phyloP scores from a whole-genome alignment of 306 rosid species.

The Malus sieversii region DNA sequence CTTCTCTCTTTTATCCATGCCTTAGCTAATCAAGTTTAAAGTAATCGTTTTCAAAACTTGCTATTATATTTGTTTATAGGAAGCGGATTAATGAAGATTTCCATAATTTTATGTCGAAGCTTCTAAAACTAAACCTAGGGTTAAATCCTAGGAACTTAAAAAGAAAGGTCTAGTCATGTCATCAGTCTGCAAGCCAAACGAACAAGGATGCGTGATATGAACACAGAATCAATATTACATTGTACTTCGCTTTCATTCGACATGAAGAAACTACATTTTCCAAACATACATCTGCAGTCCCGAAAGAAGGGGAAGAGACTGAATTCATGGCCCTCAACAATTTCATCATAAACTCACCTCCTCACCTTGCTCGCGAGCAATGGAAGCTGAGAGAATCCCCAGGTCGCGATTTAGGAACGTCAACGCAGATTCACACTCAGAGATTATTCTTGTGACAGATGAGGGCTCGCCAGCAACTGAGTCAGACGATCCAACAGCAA shows the following conservation, averaged over 20 bases:
- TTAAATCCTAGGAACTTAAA: too few relatives aligned
- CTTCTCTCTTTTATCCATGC: too few relatives aligned
- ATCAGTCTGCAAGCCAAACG: too few relatives aligned
- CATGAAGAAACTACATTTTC: background rate
- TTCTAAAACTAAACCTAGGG: too few relatives aligned
- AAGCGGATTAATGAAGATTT: too few relatives aligned
- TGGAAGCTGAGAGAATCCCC: conserved; percentile 91
- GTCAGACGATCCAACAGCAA: conserved; percentile 82
- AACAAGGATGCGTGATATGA: background rate
- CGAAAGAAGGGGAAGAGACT: background rate
- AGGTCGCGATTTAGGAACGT: conserved; percentile 84
- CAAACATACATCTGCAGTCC: background rate
- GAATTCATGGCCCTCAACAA: background rate
- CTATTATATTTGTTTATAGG: too few relatives aligned
- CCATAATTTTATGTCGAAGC: too few relatives aligned
- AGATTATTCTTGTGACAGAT: conserved; percentile 73
- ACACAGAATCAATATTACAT: background rate
- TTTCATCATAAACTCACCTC: conserved; percentile 38
- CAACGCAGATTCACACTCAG: conserved; percentile 83
- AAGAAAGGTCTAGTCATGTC: too few relatives aligned
- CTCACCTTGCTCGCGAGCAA: conserved; percentile 69
- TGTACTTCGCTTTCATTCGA: background rate
- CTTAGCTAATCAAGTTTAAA: too few relatives aligned
- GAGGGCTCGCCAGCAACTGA: conserved; percentile 79
- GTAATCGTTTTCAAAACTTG: too few relatives aligned